phyloP scores from a whole-genome alignment of 2,329 filamentous ascomycete species.

The Aspergillus japonicus region DNA sequence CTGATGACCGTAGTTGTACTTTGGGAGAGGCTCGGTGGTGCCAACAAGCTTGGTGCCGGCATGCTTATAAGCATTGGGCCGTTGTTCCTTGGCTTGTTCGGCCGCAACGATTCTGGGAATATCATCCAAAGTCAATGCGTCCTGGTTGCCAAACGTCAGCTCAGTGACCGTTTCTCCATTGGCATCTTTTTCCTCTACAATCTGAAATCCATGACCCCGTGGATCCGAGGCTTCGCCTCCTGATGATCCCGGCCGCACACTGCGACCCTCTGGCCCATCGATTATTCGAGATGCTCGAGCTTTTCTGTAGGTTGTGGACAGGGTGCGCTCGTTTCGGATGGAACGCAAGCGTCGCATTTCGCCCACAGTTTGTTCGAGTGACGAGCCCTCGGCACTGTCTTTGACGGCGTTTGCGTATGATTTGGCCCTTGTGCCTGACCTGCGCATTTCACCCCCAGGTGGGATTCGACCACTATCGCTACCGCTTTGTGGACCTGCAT shows the following conservation, averaged over 20 bases:
- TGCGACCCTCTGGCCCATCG: conserved; percentile 73
- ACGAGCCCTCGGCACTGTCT: conserved; percentile 63
- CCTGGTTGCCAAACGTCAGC: conserved; percentile 83
- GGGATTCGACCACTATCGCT: conserved; percentile 61
- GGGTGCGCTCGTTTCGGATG: conserved; percentile 87
- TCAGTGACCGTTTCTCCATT: conserved; percentile 70
- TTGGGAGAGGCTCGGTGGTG: conserved; percentile 60
- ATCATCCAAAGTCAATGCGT: conserved; percentile 90
- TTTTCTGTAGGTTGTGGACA: conserved; percentile 89
- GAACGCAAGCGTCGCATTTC: conserved; percentile 90
- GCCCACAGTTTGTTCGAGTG: conserved; percentile 92
- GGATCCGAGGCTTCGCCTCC: conserved; percentile 58
- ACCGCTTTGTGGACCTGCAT: conserved; percentile 64
- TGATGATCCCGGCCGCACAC: conserved; percentile 68
- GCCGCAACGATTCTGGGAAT: conserved; percentile 94
- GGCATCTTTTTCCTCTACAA: conserved; percentile 73
- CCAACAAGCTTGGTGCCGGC: conserved; percentile 68
- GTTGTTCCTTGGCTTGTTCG: conserved; percentile 88
- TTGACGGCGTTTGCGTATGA: conserved; percentile 65
- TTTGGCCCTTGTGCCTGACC: conserved; percentile 69
- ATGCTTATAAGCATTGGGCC: conserved; percentile 75
- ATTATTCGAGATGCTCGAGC: conserved; percentile 89
- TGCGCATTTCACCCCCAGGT: conserved; percentile 51
- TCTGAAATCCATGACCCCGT: conserved; percentile 64
- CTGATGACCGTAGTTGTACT: conserved; percentile 68